Evolutionary conservation across 164 flowering plant genomes (phyloP).

Genomic region (Nelumbo lutea): DNA sequence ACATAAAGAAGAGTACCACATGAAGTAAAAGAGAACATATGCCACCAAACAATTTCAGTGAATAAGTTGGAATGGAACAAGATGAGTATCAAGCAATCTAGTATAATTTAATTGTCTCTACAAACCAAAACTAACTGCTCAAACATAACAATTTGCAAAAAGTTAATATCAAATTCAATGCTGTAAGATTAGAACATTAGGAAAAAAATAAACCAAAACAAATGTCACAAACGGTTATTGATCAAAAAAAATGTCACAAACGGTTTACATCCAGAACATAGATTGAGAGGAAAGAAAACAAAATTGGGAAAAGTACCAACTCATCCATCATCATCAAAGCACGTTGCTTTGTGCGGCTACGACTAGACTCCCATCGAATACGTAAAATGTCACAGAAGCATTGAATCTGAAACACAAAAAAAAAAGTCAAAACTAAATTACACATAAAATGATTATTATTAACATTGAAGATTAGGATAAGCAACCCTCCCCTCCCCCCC

Average conservation of each 20-base stretch:
- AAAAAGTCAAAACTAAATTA: not conserved
- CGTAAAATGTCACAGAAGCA: slow-evolving; percentile 68
- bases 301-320: slow-evolving; percentile 40
- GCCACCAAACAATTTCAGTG: no score
- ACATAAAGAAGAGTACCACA: no score
- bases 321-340: slow-evolving; percentile 82
- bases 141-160: no score
- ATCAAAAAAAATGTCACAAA: not conserved
- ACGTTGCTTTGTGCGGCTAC: slow-evolving; percentile 86
- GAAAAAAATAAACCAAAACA: no score
- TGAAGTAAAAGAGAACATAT: no score
- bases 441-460: not conserved
- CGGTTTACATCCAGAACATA: not conserved
- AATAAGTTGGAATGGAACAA: not conserved
- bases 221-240: not conserved
- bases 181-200: not conserved
- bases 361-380: slow-evolving; percentile 85
- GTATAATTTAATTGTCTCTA: no score
- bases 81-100: no score
- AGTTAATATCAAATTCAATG: no score
- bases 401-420: slow-evolving; percentile 38
- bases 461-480: no score
- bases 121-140: no score
- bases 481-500: no score
- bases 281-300: not conserved